phyloP scores from a whole-genome alignment of 371 early-diverging fungal genomes.

The Mucor lusitanicus region DNA sequence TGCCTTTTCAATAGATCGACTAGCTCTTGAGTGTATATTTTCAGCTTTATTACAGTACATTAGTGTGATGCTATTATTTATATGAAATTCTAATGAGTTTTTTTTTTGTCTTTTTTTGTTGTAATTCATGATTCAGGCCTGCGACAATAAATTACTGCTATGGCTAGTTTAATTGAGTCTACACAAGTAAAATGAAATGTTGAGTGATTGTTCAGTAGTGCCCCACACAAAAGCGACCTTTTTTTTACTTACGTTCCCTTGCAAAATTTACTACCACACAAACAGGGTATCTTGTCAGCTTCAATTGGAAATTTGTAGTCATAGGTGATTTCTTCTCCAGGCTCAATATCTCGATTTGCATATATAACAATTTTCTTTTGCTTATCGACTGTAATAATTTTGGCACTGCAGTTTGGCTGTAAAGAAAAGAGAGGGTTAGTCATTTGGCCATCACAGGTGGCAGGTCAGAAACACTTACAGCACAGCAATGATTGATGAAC shows the following conservation, averaged over 20 bases:
- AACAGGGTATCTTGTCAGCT: slow-evolving; percentile 90
- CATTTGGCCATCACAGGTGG: not conserved
- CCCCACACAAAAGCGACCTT: not conserved
- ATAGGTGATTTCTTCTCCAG: slow-evolving; percentile 98
- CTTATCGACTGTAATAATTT: slow-evolving; percentile 85
- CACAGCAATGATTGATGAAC: slow-evolving; percentile 98
- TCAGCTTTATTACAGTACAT: too few species aligned
- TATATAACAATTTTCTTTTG: slow-evolving; percentile 94
- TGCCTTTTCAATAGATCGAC: not conserved
- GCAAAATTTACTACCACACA: slow-evolving; percentile 86
- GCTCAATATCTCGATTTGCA: slow-evolving; percentile 84
- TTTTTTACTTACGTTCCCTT: slow-evolving; percentile 66
- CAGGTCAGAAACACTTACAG: slow-evolving; percentile 54
- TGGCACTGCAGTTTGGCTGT: slow-evolving; percentile 96
- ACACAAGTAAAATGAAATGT: not conserved
- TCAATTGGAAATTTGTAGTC: slow-evolving; percentile 98
- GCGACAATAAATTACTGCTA: slow-evolving; percentile 1
- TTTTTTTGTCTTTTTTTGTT: not conserved
- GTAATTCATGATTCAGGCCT: slow-evolving; percentile 7
- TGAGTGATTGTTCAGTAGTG: not conserved
- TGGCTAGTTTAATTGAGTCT: slow-evolving; percentile 7
- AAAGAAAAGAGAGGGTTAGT: not conserved
- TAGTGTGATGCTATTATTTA: not conserved
- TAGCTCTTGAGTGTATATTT: not conserved
- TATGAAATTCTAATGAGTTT: not conserved